Evolutionary conservation across 495 filamentous ascomycete species (phyloP), one percentile per base, ranked within the genome.

Genomic region (Cercophora newfieldiana): DNA sequence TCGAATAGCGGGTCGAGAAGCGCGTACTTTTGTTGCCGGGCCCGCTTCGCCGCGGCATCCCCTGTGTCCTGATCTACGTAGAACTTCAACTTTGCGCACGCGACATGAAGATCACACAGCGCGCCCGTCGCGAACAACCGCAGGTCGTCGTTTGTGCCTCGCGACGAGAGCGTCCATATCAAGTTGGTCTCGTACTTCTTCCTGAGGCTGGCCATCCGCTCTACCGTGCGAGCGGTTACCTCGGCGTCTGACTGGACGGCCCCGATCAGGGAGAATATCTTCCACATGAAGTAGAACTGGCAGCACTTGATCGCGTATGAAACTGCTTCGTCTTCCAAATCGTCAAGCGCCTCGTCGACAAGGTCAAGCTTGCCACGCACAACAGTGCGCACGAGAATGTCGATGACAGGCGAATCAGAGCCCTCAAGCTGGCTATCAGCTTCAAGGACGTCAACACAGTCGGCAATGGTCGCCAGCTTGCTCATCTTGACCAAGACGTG

Each of bases 221-320:
- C 85, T 55, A 89, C 71, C 12, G 86, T 82, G 7, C 72, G 67
- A 29, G 81, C 76, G 0, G 81, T 55, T 25, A 88, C 81, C 26
- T 79, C 81, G 10, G 79, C 70, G 29, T 75, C 66, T 12, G 73
- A 72, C 28, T 78, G 75, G 24, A 88, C 73, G 7, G 72, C 55
- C 22, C 72, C 71, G 25, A 74, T 68, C 50, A 87, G 68, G 47
- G 75, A 74, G 53, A 88, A 87, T 8, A 91, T 83, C 68, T 94
- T 93, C 95, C 95, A 99, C 88, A 96, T 91, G 76, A 97, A 95
- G 79, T 97, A 98, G 79, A 93, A 92, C 25, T 93, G 79, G 24
- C 90, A 75, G 6, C 88, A 82, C 66, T 89, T 88, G 66, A 93
- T 87, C 21, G 92, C 89, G 62, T 85, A 88, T 10, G 82, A 80